Conservation (phyloP, 352 stramenopile species). For the Thraustotheca clavata region DNA sequence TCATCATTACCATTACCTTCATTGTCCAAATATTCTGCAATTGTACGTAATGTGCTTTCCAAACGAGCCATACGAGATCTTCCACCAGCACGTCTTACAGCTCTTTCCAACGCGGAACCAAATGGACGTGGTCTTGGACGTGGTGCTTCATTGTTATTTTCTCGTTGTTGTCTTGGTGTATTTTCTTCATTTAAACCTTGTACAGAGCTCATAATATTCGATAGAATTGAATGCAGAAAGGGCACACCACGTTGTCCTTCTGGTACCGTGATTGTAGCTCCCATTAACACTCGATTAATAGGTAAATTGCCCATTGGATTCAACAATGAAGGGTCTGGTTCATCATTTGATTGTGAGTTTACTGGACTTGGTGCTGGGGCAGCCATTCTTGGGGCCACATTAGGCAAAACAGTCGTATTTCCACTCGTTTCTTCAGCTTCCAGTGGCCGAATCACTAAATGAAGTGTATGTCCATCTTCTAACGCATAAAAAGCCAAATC, state of each 20-base stretch:
- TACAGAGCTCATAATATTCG: conserved; percentile 55
- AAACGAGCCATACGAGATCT: not conserved
- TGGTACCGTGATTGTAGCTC: conserved; percentile 59
- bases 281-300: conserved; percentile 52
- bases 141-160: not conserved
- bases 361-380: conserved; percentile 7
- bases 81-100: not conserved
- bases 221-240: conserved; percentile 77
- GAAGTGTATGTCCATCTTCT: conserved; percentile 74
- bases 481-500: conserved; percentile 57
- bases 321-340: conserved; percentile 42
- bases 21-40: conserved; percentile 40
- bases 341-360: conserved; percentile 43
- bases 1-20: conserved; percentile 12
- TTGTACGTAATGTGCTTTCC: conserved; percentile 27
- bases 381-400: conserved; percentile 5
- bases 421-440: conserved; percentile 8
- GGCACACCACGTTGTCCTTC: conserved; percentile 63
- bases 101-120: not conserved
- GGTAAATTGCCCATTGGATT: not conserved
- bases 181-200: conserved; percentile 26
- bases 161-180: not conserved
- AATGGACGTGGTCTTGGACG: not conserved
- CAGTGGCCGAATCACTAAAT: conserved; percentile 55
- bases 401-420: not conserved